A percentile compares a stretch with the other conserved stretches of the same genome.
phyloP scores from a whole-genome alignment of 177 flowering plant species.

The Vitis hybrid region DNA sequence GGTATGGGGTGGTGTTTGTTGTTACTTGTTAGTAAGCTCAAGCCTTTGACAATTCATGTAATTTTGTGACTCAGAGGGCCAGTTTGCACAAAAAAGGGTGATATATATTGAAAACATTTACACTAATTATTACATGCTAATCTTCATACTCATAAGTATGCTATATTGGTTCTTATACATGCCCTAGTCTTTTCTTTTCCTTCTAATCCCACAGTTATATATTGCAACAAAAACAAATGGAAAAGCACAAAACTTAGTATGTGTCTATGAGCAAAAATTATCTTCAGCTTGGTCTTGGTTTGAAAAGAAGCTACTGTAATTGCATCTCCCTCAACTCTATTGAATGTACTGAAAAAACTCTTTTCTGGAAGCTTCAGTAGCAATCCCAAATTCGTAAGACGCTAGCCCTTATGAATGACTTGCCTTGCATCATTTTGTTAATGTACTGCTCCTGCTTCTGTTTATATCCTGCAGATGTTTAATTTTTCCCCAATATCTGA shows the following conservation, averaged over 20 bases:
- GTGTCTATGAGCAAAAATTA: constrained; percentile 8
- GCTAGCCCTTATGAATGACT: constrained; percentile 8
- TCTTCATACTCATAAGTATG: constrained; percentile 6
- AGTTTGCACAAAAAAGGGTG: background rate
- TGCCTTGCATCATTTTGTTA: background rate
- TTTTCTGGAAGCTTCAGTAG: background rate
- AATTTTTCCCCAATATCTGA: constrained; percentile 30
- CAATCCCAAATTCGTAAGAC: constrained; percentile 3
- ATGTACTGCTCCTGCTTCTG: constrained; percentile 1
- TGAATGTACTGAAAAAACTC: too few relatives aligned
- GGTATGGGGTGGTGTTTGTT: too few relatives aligned
- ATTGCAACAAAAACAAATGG: constrained; percentile 6
- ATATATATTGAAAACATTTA: constrained; percentile 6
- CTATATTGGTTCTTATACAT: constrained; percentile 3
- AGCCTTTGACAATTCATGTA: background rate
- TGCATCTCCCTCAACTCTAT: background rate
- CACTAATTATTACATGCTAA: constrained; percentile 1
- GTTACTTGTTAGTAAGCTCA: background rate
- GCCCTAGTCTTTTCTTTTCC: background rate
- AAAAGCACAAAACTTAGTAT: constrained; percentile 26
- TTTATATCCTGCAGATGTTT: background rate
- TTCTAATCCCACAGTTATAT: constrained; percentile 2
- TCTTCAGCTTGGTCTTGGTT: constrained; percentile 10
- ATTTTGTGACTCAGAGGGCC: background rate
- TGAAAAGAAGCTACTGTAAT: constrained; percentile 7